A percentile compares a stretch with the other conserved stretches of the same genome.
Conservation (phyloP, 805 yeast species). For the Yarrowia sp. region DNA sequence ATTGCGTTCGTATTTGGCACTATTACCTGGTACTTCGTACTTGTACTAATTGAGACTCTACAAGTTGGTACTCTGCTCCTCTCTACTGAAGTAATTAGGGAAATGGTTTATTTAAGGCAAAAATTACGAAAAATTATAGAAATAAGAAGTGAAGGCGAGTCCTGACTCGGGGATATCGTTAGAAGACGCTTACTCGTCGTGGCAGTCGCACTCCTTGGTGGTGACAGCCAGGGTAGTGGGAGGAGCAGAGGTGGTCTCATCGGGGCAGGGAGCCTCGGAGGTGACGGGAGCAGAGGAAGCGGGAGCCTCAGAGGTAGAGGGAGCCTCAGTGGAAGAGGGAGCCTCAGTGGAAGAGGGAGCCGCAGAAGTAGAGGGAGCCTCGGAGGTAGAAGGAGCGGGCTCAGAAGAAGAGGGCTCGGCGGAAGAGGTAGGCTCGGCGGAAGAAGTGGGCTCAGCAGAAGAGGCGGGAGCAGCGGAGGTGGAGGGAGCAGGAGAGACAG, state of each 20-base stretch:
- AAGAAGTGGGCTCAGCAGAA: not conserved
- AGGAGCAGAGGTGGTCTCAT: not conserved
- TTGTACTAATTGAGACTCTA: too few species aligned
- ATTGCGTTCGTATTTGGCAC: too few species aligned
- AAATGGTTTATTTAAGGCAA: not conserved
- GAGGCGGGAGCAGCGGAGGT: not conserved
- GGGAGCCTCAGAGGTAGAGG: not conserved
- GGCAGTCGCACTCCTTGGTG: slow-evolving; percentile 9
- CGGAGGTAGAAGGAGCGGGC: not conserved
- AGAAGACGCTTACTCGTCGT: not conserved
- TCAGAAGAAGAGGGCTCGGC: not conserved
- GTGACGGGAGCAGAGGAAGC: not conserved
- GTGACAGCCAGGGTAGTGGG: slow-evolving; percentile 5
- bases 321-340: not conserved
- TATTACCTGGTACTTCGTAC: too few species aligned
- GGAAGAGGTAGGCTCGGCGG: not conserved
- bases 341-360: not conserved
- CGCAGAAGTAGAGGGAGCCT: not conserved
- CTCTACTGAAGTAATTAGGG: too few species aligned
- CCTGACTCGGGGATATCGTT: not conserved
- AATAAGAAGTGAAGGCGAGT: not conserved
- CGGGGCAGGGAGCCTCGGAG: not conserved
- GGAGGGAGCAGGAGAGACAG: not conserved
- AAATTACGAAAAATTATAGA: not conserved
- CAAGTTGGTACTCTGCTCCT: too few species aligned